Base-by-base conservation (phyloP, 768 basidiomycete genomes). In the Tricholomella constricta region DNA sequence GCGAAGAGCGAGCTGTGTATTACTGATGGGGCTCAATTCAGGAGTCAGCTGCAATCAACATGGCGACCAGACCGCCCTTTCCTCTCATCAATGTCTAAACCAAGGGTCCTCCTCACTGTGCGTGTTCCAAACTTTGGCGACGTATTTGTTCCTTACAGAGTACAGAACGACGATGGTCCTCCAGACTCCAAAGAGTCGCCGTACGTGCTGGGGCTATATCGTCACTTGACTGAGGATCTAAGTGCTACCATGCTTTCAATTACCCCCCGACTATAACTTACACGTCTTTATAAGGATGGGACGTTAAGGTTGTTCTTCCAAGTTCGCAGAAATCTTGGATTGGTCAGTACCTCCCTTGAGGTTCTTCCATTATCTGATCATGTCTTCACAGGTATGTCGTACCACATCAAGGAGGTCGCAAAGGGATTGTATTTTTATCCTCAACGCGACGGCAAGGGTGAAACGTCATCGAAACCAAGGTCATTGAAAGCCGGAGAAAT, bases 321-420 rank as follows among this genome's bases (percentile, higher is more conserved):
- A 88, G 83, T 59, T 76, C 86, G 9, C 91, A 94, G 65, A 91
- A 90, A 66, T 90, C 88, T 32, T 94, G 91, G 91, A 91, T 94
- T 29, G 91, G 91, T 88, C 54, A 47, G 76, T 64, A 35, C 19
- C 25, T 51, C 29, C 23, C 23, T 22, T 35, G 38, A 32, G 17
- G 23, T 26, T 36, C 42, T n/a, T 32, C 40, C 25, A 43, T 36
- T 23, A n/a, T n/a, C n/a, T 38, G 43, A 26, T 26, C 23, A 20
- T 34, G 20, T 55, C 50, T 11, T 20, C 29, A 51, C 58, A 91
- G 90, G 91, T 40, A 90, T 88, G 63, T 86, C 91, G 23, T 91
- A 83, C 65, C 86, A 89, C 43, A 89, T 92, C 65, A 85, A 81
- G 37, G 88, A 92, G 58, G 73, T 83, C 35, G 83, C 85, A 9